Evolutionary conservation across 805 yeast species (phyloP), one percentile per base, ranked within the genome.

Genomic region (Yamadazyma sp.): DNA sequence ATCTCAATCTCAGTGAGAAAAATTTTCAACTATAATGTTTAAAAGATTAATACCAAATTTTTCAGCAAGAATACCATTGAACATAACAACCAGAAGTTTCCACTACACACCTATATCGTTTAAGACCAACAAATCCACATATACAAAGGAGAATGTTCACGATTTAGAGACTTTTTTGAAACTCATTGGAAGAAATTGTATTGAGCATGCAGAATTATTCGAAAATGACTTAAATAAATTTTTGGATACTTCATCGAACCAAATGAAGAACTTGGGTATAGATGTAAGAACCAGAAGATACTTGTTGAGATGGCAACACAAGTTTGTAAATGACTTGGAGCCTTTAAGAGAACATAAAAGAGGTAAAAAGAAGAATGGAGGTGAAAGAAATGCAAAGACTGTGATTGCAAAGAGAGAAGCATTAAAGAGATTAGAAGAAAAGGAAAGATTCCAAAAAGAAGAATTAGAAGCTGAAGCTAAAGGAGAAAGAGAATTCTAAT

Each of bases 321-420:
- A 73, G 48, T 82, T 70, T 50, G 73, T 76, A 49, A 71, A 75
- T 41, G 77, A 80, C 35, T 60, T 66, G 49, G 71, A 69, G 35
- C 69, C 73, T 14, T 62, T 84, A 38, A 50, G 64, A 38, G 84
- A 79, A 50, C 69, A 76, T 44, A 75, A 74, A 47, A 59, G 66
- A 43, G 86, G 89, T n/a, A 80, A 73, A 68, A 86, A 86, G 70
- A 71, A 74, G 49, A 69, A 67, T 49, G 96, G 96, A 17, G 95
- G 96, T 52, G 96, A 88, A 62, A 76, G 96, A 57, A 82, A 78
- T 50, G 75, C 82, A 42, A 77, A 73, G 50, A 53, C 62, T 11
- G 69, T 68, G 14, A 45, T 55, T 43, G 73, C 73, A 19, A 82
- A 80, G 52, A 73, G 72, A 46, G 62, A 69, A 12, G 91, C 95